A percentile compares a stretch with the other conserved stretches of the same genome.
Evolutionary conservation across 768 basidiomycete species (phyloP).

Genomic region (Filobasidium floriforme): DNA sequence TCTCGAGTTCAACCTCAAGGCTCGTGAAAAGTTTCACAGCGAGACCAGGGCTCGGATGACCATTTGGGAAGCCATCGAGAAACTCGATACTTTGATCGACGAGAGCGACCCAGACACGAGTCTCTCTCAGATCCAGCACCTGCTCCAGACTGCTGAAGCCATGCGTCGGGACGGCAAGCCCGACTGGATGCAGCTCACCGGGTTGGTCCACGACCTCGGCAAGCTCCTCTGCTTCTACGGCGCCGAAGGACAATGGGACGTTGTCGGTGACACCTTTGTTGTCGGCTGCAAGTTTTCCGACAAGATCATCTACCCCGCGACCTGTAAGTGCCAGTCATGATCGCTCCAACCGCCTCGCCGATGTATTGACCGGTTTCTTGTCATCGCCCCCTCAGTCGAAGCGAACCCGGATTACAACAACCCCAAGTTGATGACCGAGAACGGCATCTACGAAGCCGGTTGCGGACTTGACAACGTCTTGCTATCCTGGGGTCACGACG

Average conservation of each 20-base stretch:
- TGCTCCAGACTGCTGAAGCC: conserved; percentile 51
- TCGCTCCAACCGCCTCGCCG: background rate
- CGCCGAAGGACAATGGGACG: conserved; percentile 76
- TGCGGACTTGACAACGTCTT: conserved; percentile 44
- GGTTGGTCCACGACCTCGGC: conserved; percentile 80
- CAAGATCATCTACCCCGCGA: conserved; percentile 43
- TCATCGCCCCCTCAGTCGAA: conserved; percentile 22
- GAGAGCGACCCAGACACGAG: conserved; percentile 71
- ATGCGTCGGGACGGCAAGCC: conserved; percentile 45
- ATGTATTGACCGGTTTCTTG: too few species aligned
- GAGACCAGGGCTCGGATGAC: conserved; percentile 64
- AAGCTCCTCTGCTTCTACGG: conserved; percentile 71
- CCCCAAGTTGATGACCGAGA: conserved; percentile 35
- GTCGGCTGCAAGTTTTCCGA: conserved; percentile 82
- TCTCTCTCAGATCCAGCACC: conserved; percentile 72
- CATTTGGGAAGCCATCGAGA: conserved; percentile 46
- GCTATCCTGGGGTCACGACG: conserved; percentile 83
- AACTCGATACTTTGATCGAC: conserved; percentile 77
- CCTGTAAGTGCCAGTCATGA: conserved; percentile 22
- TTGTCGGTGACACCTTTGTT: conserved; percentile 76
- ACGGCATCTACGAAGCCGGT: conserved; percentile 40
- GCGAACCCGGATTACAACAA: conserved; percentile 42
- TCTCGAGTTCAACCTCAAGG: conserved; percentile 68
- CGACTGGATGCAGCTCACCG: conserved; percentile 54
- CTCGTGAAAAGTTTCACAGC: conserved; percentile 65